Evolutionary conservation across 345 rosid species (phyloP).

Genomic region (Jatropha curcas): DNA sequence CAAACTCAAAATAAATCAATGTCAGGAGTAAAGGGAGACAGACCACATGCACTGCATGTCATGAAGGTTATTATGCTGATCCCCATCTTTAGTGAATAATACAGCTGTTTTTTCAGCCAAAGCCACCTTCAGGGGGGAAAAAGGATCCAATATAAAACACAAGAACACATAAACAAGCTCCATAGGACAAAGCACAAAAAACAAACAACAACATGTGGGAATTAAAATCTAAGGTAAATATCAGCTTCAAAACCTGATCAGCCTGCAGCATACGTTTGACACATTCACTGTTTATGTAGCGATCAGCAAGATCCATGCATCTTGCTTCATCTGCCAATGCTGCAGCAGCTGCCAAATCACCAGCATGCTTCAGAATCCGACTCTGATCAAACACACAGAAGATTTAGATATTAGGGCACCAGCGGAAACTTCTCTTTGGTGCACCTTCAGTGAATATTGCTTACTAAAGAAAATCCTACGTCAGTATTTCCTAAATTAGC

Average conservation of each 20-base stretch:
- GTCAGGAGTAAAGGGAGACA: slow-evolving; percentile 29
- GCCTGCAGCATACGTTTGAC: slow-evolving; percentile 99
- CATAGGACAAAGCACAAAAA: slow-evolving; percentile 10
- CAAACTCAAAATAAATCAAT: slow-evolving; percentile 11
- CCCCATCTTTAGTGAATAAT: slow-evolving; percentile 95
- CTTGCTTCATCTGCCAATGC: slow-evolving; percentile 99
- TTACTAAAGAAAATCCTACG: background rate
- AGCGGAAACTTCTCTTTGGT: background rate
- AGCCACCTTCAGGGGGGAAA: slow-evolving; percentile 68
- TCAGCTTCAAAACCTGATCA: slow-evolving; percentile 69
- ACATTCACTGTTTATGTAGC: slow-evolving; percentile 91
- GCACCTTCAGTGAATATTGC: background rate
- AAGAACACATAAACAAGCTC: slow-evolving; percentile 11
- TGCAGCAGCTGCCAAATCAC: slow-evolving; percentile 87
- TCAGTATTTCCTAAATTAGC: background rate
- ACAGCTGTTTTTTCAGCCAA: slow-evolving; percentile 94
- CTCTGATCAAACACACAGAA: slow-evolving; percentile 49
- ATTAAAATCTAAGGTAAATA: slow-evolving; percentile 3
- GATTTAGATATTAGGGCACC: background rate
- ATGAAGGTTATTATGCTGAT: slow-evolving; percentile 96
- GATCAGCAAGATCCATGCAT: slow-evolving; percentile 98
- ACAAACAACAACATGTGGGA: background rate
- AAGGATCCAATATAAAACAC: slow-evolving; percentile 20
- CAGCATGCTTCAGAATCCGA: slow-evolving; percentile 97
- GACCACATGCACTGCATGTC: slow-evolving; percentile 99